Evolutionary conservation across 2,329 filamentous ascomycete species (phyloP).

Genomic region (Cytospora piceae): DNA sequence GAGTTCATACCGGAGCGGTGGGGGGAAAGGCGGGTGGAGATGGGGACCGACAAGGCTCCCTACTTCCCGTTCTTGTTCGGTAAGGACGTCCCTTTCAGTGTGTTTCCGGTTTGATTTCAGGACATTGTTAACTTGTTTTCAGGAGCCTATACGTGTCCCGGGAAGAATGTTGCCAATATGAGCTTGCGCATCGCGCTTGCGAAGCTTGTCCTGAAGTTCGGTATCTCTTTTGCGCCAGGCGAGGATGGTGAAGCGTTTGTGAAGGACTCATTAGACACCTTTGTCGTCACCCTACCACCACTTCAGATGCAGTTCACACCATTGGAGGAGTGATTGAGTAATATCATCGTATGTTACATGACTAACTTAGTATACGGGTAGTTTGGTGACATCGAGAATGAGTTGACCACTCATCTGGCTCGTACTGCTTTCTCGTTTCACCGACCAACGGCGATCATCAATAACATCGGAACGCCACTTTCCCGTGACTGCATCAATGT

Average conservation of each 20-base stretch:
- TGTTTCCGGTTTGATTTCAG: not conserved
- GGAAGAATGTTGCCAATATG: constrained; percentile 19
- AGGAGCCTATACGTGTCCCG: constrained; percentile 17
- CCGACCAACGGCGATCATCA: not conserved
- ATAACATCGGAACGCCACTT: not conserved
- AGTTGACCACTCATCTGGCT: not conserved
- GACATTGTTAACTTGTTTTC: not conserved
- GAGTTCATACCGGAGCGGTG: constrained; percentile 33
- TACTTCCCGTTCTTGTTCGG: constrained; percentile 29
- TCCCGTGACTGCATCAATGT: not conserved
- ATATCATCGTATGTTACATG: not conserved
- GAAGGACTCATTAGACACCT: constrained; percentile 1
- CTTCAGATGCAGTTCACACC: constrained; percentile 4
- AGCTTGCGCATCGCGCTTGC: constrained; percentile 12
- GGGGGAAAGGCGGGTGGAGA: constrained; percentile 14
- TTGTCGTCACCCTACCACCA: constrained; percentile 6
- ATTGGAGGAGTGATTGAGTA: not conserved
- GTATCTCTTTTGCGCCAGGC: constrained; percentile 14
- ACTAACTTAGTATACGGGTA: not conserved
- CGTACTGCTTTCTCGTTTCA: not conserved
- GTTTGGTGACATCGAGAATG: not conserved
- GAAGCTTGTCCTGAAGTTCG: constrained; percentile 12
- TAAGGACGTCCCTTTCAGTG: not conserved
- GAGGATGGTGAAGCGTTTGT: constrained; percentile 8
- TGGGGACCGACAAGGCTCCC: constrained; percentile 27